Percentiles rank a stretch among this genome's conserved stretches.
Conservation (phyloP, 306 rosid genomes). For the Pyrus pyrifolia region DNA sequence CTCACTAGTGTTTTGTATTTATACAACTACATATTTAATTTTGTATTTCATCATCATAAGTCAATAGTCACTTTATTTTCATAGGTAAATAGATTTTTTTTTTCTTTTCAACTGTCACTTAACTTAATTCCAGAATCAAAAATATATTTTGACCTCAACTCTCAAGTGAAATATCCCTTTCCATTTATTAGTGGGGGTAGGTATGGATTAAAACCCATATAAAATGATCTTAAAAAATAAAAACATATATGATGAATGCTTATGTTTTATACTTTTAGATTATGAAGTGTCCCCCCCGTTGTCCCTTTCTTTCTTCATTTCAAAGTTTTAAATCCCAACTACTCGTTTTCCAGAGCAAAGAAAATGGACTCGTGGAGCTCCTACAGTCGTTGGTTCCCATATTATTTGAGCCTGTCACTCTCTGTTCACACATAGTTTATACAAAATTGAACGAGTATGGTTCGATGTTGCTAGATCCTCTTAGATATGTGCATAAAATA, state of each 20-base stretch:
- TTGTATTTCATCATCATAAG: neutral
- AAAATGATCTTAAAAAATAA: neutral
- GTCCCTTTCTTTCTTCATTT: conserved; percentile 27
- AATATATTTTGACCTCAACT: neutral
- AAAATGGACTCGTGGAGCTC: neutral
- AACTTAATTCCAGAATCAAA: neutral
- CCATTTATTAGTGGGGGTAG: conserved; percentile 24
- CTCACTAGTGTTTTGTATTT: too few species aligned
- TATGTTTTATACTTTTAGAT: neutral
- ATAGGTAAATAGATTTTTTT: neutral
- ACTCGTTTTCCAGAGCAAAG: neutral
- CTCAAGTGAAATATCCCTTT: neutral
- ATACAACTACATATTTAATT: too few species aligned
- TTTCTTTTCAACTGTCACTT: neutral
- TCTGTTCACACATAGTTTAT: neutral
- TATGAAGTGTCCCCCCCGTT: neutral
- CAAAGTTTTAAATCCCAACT: neutral
- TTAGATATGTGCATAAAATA: neutral
- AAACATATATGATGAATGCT: neutral
- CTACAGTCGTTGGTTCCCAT: neutral
- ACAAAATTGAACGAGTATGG: neutral
- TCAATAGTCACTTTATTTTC: neutral
- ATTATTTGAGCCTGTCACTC: neutral
- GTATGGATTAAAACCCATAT: conserved; percentile 6
- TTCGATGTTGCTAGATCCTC: neutral